These are phyloP conservation scores for Abortiporus biennis DNA, from an alignment of 1,284 basidiomycete genomes.

Conservation along the genomic window DNA sequence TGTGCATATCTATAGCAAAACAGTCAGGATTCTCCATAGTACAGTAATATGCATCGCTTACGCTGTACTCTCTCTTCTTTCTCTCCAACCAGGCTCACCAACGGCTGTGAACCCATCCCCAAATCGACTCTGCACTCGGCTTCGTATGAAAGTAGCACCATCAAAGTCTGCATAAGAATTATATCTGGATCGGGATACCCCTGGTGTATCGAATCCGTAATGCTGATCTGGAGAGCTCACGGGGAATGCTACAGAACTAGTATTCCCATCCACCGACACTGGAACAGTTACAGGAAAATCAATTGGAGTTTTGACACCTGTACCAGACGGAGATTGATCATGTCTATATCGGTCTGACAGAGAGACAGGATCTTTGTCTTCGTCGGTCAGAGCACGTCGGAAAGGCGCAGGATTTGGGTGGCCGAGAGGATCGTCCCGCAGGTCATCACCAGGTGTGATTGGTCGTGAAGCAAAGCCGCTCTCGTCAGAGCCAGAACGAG, in stretches of 20 bases:
- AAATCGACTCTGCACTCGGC: conserved; percentile 72
- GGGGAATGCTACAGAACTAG: conserved; percentile 77
- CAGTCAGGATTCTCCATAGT: conserved; percentile 3
- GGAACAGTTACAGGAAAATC: conserved; percentile 49
- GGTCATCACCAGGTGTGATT: conserved; percentile 38
- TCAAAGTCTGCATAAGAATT: conserved; percentile 69
- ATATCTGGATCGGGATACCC: conserved; percentile 50
- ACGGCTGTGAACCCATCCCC: conserved; percentile 39
- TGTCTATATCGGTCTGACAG: conserved; percentile 35
- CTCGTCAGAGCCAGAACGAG: conserved; percentile 47
- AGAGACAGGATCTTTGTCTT: conserved; percentile 57
- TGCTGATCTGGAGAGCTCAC: conserved; percentile 64
- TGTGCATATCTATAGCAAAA: conserved; percentile 56
- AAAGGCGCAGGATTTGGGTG: conserved; percentile 73
- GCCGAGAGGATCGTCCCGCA: conserved; percentile 32
- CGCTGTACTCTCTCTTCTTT: conserved; percentile 78
- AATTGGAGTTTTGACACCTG: conserved; percentile 44
- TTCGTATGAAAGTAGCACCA: conserved; percentile 66
- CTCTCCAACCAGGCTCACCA: conserved; percentile 72
- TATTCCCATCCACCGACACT: conserved; percentile 41
- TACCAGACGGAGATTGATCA: conserved; percentile 37
- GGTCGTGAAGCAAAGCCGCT: conserved; percentile 46
- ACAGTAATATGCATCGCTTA: conserved; percentile 31
- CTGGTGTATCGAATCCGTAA: conserved; percentile 42
- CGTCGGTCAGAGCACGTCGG: conserved; percentile 71